Conservation (phyloP, 2,329 filamentous ascomycete genomes). For the Alternaria dauci region DNA sequence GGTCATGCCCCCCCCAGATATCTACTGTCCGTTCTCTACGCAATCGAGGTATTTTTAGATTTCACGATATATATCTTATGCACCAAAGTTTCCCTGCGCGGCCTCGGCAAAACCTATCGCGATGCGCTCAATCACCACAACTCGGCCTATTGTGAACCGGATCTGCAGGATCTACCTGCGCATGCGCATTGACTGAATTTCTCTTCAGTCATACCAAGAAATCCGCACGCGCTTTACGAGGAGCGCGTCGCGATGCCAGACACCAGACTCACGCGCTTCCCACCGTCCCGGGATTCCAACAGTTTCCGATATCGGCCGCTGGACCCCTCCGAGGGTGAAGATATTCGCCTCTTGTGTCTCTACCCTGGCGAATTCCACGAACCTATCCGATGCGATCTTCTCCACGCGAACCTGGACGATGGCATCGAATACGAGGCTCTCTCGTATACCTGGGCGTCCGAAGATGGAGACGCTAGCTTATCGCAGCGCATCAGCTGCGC, state of each 20-base stretch:
- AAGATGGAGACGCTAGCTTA: conserved; percentile 22
- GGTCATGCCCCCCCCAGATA: conserved; percentile 1
- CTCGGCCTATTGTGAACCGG: conserved; percentile 12
- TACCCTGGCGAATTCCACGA: conserved; percentile 16
- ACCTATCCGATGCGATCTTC: conserved; percentile 17
- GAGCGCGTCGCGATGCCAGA: conserved; percentile 16
- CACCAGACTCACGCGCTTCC: neutral
- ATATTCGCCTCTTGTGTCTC: conserved; percentile 16
- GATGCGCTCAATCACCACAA: conserved; percentile 10
- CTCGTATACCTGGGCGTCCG: conserved; percentile 33
- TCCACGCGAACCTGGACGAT: conserved; percentile 14
- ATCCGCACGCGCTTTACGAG: conserved; percentile 14
- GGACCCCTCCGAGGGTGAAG: conserved; percentile 12
- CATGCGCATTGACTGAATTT: conserved; percentile 16
- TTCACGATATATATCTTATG: neutral
- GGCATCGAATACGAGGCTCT: conserved; percentile 30
- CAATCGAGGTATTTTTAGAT: conserved; percentile 16
- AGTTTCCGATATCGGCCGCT: conserved; percentile 15
- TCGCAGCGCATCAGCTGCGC: conserved; percentile 17
- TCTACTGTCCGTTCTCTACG: neutral
- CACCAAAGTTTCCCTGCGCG: neutral
- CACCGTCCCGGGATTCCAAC: conserved; percentile 1
- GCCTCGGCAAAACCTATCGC: conserved; percentile 7
- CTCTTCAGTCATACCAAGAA: conserved; percentile 16
- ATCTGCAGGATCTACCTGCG: conserved; percentile 16